Conservation (phyloP, 371 early-diverging fungal genomes). For the Sporodiniella umbellata region DNA sequence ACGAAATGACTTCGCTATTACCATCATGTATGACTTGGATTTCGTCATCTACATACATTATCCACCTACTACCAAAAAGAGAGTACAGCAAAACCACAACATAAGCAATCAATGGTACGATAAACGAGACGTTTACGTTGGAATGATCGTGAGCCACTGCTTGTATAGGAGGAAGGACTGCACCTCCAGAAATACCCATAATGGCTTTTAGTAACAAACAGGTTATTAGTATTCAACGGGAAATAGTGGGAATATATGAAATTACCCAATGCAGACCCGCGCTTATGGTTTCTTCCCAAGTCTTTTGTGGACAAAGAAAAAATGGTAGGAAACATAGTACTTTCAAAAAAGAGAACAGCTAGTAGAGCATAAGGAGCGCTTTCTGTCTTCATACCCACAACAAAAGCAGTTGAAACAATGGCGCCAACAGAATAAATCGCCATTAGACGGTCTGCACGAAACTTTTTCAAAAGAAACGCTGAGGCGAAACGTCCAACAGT, state of each 20-base stretch:
- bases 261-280: conserved; percentile 39
- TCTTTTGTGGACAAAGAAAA: conserved; percentile 42
- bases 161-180: conserved; percentile 38
- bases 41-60: conserved; percentile 38
- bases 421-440: conserved; percentile 27
- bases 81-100: conserved; percentile 33
- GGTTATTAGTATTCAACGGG: neutral
- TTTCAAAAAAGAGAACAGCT: conserved; percentile 41
- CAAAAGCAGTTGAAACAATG: conserved; percentile 27
- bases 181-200: conserved; percentile 46
- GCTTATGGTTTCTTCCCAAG: conserved; percentile 44
- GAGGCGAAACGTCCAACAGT: conserved; percentile 46
- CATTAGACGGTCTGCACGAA: conserved; percentile 32
- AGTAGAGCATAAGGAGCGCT: conserved; percentile 33
- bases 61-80: conserved; percentile 27
- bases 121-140: conserved; percentile 32
- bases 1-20: neutral
- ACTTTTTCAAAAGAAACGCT: conserved; percentile 28
- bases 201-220: conserved; percentile 21
- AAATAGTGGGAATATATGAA: neutral
- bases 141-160: conserved; percentile 32
- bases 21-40: neutral
- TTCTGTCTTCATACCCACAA: conserved; percentile 30
- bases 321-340: conserved; percentile 45
- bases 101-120: conserved; percentile 32